A percentile compares a stretch with the other conserved stretches of the same genome.
phyloP scores from a whole-genome alignment of 2,329 filamentous ascomycete species.

The Pseudogymnoascus sp. region DNA sequence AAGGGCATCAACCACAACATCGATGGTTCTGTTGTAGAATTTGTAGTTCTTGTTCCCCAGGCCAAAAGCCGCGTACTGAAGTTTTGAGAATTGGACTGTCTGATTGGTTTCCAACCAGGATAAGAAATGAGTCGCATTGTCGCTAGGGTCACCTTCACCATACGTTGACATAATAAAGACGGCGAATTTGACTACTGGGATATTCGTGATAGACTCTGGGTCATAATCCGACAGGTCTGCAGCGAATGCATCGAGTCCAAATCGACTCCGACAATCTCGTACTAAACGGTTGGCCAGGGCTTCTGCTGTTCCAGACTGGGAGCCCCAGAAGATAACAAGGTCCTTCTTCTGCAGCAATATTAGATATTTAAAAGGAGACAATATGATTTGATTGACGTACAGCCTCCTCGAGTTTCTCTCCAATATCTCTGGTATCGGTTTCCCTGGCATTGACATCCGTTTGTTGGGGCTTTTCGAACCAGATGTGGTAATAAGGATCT shows the following conservation, averaged over 20 bases:
- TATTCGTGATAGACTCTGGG: conserved; percentile 8
- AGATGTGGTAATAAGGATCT: conserved; percentile 40
- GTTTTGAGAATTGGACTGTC: conserved; percentile 9
- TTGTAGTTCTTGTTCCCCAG: conserved; percentile 21
- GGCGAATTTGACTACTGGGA: conserved; percentile 13
- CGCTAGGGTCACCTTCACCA: conserved; percentile 21
- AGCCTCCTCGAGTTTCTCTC: conserved; percentile 23
- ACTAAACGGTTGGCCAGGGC: conserved; percentile 3
- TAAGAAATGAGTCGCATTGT: conserved; percentile 16
- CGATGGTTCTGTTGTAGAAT: conserved; percentile 18
- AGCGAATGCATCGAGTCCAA: not conserved
- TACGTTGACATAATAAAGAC: conserved; percentile 22
- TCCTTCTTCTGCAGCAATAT: conserved; percentile 2
- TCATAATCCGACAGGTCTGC: conserved; percentile 13
- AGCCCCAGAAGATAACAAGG: conserved; percentile 12
- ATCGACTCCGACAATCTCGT: not conserved
- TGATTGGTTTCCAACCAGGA: conserved; percentile 14
- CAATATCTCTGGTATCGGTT: conserved; percentile 38
- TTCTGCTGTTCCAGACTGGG: conserved; percentile 12
- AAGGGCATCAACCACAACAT: conserved; percentile 13
- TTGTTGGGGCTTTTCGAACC: conserved; percentile 40
- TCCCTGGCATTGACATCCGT: not conserved
- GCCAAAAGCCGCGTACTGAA: conserved; percentile 18
- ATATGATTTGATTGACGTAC: conserved; percentile 9
- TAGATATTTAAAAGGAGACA: not conserved